Evolutionary conservation across 2,329 filamentous ascomycete genomes (phyloP).

Genomic region (Cladosporium halotolerans): DNA sequence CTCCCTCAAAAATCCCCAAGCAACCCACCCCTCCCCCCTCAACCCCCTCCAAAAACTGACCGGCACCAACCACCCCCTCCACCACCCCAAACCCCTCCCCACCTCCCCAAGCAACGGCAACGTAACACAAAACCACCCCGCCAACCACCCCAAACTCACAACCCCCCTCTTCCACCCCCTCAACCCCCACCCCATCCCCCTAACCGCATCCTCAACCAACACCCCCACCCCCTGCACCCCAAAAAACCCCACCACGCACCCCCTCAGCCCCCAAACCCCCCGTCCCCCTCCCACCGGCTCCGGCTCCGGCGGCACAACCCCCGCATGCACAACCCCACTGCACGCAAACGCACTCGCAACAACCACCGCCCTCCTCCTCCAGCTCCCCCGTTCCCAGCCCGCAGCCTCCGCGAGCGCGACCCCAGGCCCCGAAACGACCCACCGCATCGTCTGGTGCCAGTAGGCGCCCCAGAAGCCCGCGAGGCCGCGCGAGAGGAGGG

Average conservation of each 20-base stretch:
- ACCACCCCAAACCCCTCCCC: conserved; percentile 24
- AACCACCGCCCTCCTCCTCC: conserved; percentile 19
- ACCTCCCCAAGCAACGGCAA: conserved; percentile 21
- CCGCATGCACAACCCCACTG: conserved; percentile 26
- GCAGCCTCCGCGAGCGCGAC: conserved; percentile 12
- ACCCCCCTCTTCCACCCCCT: conserved; percentile 11
- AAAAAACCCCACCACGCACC: conserved; percentile 22
- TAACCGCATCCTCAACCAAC: conserved; percentile 17
- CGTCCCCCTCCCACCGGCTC: conserved; percentile 10
- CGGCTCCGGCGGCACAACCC: conserved; percentile 26
- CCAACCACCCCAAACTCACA: conserved; percentile 19
- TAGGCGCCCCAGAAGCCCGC: conserved; percentile 27
- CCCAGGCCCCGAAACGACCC: conserved; percentile 21
- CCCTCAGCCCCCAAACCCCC: conserved; percentile 11
- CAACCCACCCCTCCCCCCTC: conserved; percentile 16
- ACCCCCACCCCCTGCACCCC: conserved; percentile 26
- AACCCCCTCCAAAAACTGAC: conserved; percentile 20
- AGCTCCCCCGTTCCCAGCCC: too few species aligned
- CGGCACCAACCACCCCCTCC: conserved; percentile 23
- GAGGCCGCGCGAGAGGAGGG: conserved; percentile 19
- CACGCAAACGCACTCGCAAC: conserved; percentile 22
- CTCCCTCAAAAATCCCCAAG: conserved; percentile 13
- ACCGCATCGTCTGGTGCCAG: conserved; percentile 30
- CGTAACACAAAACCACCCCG: conserved; percentile 18
- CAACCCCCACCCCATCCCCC: background rate